These are phyloP conservation scores for Priceomyces medius DNA, from an alignment of 805 yeast genomes.

Conservation along the genomic window DNA sequence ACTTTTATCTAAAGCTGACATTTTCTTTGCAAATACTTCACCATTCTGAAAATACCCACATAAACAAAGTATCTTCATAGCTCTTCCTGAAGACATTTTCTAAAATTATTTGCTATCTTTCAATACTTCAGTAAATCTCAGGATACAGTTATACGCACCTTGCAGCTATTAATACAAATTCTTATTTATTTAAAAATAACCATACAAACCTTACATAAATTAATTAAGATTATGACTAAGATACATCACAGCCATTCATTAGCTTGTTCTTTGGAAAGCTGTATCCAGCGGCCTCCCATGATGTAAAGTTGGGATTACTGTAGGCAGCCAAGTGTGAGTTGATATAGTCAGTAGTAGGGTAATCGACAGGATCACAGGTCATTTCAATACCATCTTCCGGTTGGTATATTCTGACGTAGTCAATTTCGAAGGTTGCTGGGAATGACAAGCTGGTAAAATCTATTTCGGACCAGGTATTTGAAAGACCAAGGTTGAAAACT, in stretches of 20 bases:
- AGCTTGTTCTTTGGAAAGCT: slow-evolving; percentile 38
- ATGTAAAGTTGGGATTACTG: slow-evolving; percentile 62
- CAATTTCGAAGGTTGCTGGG: slow-evolving; percentile 76
- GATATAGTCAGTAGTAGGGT: slow-evolving; percentile 85
- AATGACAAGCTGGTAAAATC: slow-evolving; percentile 81
- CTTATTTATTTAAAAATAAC: too few relatives aligned
- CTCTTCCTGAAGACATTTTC: neutral
- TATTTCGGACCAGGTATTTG: slow-evolving; percentile 90
- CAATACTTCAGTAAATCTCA: too few relatives aligned
- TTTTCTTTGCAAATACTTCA: slow-evolving; percentile 29
- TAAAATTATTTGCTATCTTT: too few relatives aligned
- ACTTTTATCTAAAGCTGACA: slow-evolving; percentile 29
- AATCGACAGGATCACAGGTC: slow-evolving; percentile 84
- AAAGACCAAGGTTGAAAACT: slow-evolving; percentile 82
- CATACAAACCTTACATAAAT: too few relatives aligned
- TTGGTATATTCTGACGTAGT: slow-evolving; percentile 88
- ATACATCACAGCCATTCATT: slow-evolving; percentile 18
- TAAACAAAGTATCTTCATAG: slow-evolving; percentile 24
- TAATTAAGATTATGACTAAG: too few relatives aligned
- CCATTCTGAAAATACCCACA: slow-evolving; percentile 43
- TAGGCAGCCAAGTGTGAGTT: slow-evolving; percentile 68
- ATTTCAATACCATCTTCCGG: slow-evolving; percentile 58
- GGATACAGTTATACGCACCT: too few relatives aligned
- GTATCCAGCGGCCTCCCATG: slow-evolving; percentile 76
- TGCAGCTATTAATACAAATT: too few relatives aligned